Evolutionary conservation across 2,329 filamentous ascomycete genomes (phyloP).

Genomic region (Parafenestella ontariensis): DNA sequence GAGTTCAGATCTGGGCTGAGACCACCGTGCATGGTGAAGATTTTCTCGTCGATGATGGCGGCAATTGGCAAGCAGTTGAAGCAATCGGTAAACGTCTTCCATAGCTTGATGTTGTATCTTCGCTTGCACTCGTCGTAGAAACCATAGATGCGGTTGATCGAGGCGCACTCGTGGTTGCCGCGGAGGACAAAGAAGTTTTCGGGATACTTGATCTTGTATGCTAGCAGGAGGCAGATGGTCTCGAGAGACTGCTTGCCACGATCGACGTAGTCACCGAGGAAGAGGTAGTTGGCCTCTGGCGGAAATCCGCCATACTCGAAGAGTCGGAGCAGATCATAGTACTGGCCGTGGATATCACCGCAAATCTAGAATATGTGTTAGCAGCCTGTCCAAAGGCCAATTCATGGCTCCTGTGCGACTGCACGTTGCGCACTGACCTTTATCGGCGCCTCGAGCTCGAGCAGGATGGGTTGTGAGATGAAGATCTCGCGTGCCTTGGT

Average conservation of each 20-base stretch:
- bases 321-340: conserved; percentile 94
- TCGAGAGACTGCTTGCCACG: conserved; percentile 99
- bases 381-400: conserved; percentile 7
- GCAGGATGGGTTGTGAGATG: conserved; percentile 96
- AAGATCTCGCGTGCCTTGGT: conserved; percentile 99
- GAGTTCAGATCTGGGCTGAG: conserved; percentile 97
- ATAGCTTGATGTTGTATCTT: conserved; percentile 98
- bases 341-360: conserved; percentile 98
- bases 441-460: conserved; percentile 97
- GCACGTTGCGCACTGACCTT: conserved; percentile 71
- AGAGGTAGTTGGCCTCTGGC: conserved; percentile 98
- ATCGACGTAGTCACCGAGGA: conserved; percentile 98
- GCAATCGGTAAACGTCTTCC: conserved; percentile 99
- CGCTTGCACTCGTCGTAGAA: conserved; percentile 99
- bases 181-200: conserved; percentile 97
- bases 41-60: conserved; percentile 99
- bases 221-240: conserved; percentile 94
- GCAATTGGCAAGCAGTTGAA: conserved; percentile 99
- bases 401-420: conserved; percentile 5
- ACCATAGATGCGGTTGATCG: conserved; percentile 98
- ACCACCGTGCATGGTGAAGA: conserved; percentile 99
- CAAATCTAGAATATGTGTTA: conserved; percentile 73
- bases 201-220: conserved; percentile 99
- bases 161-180: conserved; percentile 97
- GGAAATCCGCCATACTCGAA: conserved; percentile 99